Base-by-base conservation (phyloP, 2,329 filamentous ascomycete species). In the Lasiodiplodia citricola region DNA sequence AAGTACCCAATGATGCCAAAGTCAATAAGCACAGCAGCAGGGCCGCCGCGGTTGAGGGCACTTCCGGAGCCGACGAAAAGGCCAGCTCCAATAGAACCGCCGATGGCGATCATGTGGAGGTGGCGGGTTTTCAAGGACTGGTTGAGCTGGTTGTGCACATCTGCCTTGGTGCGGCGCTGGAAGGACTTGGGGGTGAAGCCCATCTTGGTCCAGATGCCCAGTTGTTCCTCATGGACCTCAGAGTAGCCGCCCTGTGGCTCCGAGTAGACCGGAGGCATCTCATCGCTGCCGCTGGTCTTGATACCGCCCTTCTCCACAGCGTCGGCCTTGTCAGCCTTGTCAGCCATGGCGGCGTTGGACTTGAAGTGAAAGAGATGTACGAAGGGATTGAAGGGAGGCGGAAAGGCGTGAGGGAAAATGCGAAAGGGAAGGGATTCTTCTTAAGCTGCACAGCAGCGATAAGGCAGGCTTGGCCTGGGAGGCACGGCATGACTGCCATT, bases 61-160 rank as follows among this genome's bases (percentile, higher is more conserved):
- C 76, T 75, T 25, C 81, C 82, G 0, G 92, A 95, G 25, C 92
- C 91, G 50, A 97, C 92, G 78, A 97, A 97, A 2, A 97, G 84
- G 72, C 94, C 94, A 68, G 80, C 79, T 75, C 82, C 82, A 75
- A 97, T 97, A 13, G 92, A 95, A 54, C 94, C 94, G 74, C 94
- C 94, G 73, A 97, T 97, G 16, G 95, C 95, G 84, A 97, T 97
- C 95, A 97, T 97, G 83, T 97, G 94, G 77, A 97, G 78, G 83
- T 98, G 95, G 58, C 94, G 87, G 28, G 51, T 63, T 23, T 63
- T 41, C 44, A 63, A 18, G 44, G 58, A 23, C 23, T 90, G 89
- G 81, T 96, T 96, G 73, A 97, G 82, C 78, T 68, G 62, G 23
- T 89, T 69, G 62, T 71, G 66, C 13, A 68, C 5, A 37, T 63